A percentile compares a stretch with the other conserved stretches of the same genome.
Evolutionary conservation across 768 basidiomycete genomes (phyloP).

Genomic region (Termitomyces sp.): DNA sequence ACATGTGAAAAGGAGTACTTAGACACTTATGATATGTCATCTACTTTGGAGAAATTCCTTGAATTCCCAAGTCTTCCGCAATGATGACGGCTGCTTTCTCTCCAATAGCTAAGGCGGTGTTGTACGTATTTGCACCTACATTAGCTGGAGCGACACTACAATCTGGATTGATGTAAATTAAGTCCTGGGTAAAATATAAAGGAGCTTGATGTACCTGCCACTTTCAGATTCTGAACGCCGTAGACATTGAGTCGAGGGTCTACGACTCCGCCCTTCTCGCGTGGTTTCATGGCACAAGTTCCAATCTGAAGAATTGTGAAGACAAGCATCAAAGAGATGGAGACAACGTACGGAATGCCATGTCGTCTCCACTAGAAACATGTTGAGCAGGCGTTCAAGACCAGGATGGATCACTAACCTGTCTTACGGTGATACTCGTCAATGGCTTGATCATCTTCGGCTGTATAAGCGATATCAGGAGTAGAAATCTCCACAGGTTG

Average conservation of each 20-base stretch:
- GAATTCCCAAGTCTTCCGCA: slow-evolving; percentile 45
- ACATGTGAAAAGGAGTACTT: neutral
- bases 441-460: slow-evolving; percentile 40
- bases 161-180: slow-evolving; percentile 20
- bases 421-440: slow-evolving; percentile 33
- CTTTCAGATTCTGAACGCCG: slow-evolving; percentile 53
- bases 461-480: slow-evolving; percentile 37
- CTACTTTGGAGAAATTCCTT: slow-evolving; percentile 6
- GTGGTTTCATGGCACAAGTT: slow-evolving; percentile 67
- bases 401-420: slow-evolving; percentile 21
- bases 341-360: slow-evolving; percentile 41
- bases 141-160: slow-evolving; percentile 38
- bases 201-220: slow-evolving; percentile 40
- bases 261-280: slow-evolving; percentile 56
- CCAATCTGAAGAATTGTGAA: slow-evolving; percentile 42
- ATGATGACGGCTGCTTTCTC: slow-evolving; percentile 64
- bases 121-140: slow-evolving; percentile 40
- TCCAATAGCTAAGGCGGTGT: slow-evolving; percentile 44
- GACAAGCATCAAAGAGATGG: neutral
- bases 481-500: slow-evolving; percentile 31
- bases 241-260: slow-evolving; percentile 63
- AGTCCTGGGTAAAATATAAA: neutral
- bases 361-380: slow-evolving; percentile 32
- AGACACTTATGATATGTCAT: neutral
- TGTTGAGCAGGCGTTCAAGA: neutral